Base-by-base conservation (phyloP, 768 basidiomycete species). In the Psilocybe cubensis region DNA sequence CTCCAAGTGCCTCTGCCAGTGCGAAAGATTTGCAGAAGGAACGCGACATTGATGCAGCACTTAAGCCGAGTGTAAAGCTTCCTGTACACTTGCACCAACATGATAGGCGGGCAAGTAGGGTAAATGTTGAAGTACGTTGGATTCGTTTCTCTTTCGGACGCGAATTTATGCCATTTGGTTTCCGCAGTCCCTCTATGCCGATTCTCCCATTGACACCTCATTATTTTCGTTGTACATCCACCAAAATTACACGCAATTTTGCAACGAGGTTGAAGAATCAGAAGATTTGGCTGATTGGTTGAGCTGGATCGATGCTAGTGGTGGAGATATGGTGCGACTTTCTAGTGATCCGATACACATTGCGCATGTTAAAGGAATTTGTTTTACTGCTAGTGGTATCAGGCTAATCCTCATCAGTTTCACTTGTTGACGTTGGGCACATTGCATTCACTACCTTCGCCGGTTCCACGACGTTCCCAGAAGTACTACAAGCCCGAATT, bases 201-300 rank as follows among this genome's bases (percentile, higher is more conserved):
- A 94, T 67, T 91, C 91, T 0, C 94, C 96, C 0, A 89, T 98
- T 53, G 97, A 99, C 72, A 86, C 93, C 1, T 92, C 92, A 1
- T 76, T 98, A 1, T 90, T 95, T 60, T 88, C 89, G 2, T 72
- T 96, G 6, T 99, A 98, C 68, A 79, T 96, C 8, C 97, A 99
- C 63, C 95, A 98, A 70, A 98, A 97, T 67, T 94, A 96, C 63
- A 82, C 88, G 0, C 87, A 89, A 54, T 98, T 92, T 66, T 95
- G 92, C 66, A 76, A 80, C 40, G 84, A 88, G 33, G 70, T 94
- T 3, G 91, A 94, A 6, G 81, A 98, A 50, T 87, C 86, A 62
- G 83, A 81, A 3, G 82, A 79, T 2, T 69, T 94, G 11, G 79
- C 83, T 7, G 93, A 94, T 43, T 86, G 84, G 74, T 70, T 95